Percentiles rank a stretch among this genome's conserved stretches.
Evolutionary conservation across 2,329 filamentous ascomycete species (phyloP).

Genomic region (Beauveria australis): DNA sequence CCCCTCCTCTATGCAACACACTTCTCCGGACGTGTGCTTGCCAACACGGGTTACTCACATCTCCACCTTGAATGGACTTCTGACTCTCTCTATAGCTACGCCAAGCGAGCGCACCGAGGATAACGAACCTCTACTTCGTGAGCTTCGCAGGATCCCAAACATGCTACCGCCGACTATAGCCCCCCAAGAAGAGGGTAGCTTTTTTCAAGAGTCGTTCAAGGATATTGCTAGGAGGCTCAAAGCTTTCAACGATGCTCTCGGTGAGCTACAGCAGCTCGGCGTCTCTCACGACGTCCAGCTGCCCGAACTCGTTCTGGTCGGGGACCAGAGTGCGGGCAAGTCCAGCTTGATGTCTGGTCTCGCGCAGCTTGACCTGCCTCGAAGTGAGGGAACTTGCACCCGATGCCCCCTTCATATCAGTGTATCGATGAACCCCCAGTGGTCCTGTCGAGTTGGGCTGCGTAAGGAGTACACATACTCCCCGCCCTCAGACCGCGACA

Average conservation of each 20-base stretch:
- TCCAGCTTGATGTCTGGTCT: constrained; percentile 60
- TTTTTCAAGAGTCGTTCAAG: constrained; percentile 35
- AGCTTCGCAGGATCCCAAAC: constrained; percentile 25
- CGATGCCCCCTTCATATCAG: constrained; percentile 75
- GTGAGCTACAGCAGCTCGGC: constrained; percentile 61
- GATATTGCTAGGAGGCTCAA: constrained; percentile 57
- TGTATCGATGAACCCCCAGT: constrained; percentile 48
- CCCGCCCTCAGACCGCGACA: constrained; percentile 28
- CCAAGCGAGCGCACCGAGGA: constrained; percentile 27
- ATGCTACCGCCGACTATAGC: constrained; percentile 15
- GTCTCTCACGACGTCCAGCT: constrained; percentile 64
- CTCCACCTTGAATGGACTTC: not conserved
- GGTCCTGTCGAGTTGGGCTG: constrained; percentile 62
- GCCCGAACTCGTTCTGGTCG: constrained; percentile 74
- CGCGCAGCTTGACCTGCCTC: constrained; percentile 62
- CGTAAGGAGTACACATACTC: constrained; percentile 55
- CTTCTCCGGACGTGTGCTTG: not conserved
- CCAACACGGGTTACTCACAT: not conserved
- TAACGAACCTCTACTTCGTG: constrained; percentile 29
- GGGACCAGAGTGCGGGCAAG: constrained; percentile 80
- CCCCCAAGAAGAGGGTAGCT: constrained; percentile 27
- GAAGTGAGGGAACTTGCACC: constrained; percentile 66
- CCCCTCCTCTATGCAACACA: not conserved
- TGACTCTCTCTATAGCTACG: constrained; percentile 20
- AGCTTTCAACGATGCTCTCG: constrained; percentile 56